Conservation (phyloP, 2,329 filamentous ascomycete genomes). For the Beauveria varroae region DNA sequence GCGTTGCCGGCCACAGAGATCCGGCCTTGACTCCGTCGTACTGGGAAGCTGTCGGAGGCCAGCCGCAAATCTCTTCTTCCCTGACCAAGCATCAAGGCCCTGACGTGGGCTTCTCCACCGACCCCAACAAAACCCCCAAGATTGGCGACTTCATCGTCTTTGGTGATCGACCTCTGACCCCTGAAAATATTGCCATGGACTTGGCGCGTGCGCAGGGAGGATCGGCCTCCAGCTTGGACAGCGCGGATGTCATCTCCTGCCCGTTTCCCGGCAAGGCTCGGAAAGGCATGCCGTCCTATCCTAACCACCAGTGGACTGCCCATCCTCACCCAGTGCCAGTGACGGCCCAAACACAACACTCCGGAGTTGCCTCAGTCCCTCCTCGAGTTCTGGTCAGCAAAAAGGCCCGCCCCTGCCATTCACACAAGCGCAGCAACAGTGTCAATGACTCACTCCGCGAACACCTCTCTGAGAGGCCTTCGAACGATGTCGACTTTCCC, state of each 20-base stretch:
- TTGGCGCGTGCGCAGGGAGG: slow-evolving; percentile 17
- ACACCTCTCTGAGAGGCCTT: slow-evolving; percentile 45
- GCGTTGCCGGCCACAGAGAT: slow-evolving; percentile 56
- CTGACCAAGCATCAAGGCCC: slow-evolving; percentile 15
- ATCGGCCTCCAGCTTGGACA: slow-evolving; percentile 51
- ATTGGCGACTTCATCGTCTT: slow-evolving; percentile 38
- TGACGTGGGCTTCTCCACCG: slow-evolving; percentile 36
- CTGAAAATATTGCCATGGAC: slow-evolving; percentile 27
- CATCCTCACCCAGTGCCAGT: slow-evolving; percentile 39
- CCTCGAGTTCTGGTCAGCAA: slow-evolving; percentile 53
- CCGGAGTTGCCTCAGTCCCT: slow-evolving; percentile 48
- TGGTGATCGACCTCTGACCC: slow-evolving; percentile 39
- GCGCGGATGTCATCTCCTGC: slow-evolving; percentile 55
- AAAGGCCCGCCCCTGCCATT: slow-evolving; percentile 46
- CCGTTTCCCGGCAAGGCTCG: slow-evolving; percentile 51
- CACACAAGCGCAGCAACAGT: slow-evolving; percentile 79
- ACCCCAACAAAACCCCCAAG: slow-evolving; percentile 38
- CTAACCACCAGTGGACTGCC: slow-evolving; percentile 39
- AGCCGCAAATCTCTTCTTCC: slow-evolving; percentile 33
- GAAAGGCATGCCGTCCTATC: slow-evolving; percentile 30
- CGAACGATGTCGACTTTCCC: slow-evolving; percentile 49
- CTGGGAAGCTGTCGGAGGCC: slow-evolving; percentile 40
- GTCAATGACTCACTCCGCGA: slow-evolving; percentile 79
- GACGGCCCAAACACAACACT: slow-evolving; percentile 29
- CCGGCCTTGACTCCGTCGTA: slow-evolving; percentile 46